Conservation (phyloP, 306 rosid species). For the Glycyrrhiza uralensis region DNA sequence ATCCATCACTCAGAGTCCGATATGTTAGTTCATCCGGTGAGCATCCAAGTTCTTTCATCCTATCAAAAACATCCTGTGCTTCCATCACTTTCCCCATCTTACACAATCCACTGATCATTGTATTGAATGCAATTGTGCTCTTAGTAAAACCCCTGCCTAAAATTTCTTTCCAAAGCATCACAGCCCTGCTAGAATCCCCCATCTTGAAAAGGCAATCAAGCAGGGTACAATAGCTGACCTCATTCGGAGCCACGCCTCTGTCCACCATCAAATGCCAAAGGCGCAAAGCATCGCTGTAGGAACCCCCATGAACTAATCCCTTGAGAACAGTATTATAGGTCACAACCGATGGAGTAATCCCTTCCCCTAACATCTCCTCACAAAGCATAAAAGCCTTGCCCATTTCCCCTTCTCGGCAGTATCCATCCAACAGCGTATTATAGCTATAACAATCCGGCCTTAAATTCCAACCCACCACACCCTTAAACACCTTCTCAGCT, state of each 20-base stretch:
- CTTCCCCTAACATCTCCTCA: conserved; percentile 49
- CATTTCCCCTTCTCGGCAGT: conserved; percentile 33
- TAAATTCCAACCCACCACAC: conserved; percentile 46
- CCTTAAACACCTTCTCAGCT: conserved; percentile 44
- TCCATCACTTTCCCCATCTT: conserved; percentile 68
- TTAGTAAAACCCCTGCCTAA: conserved; percentile 50
- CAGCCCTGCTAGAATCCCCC: conserved; percentile 51
- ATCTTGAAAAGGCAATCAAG: conserved; percentile 60
- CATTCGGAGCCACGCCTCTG: conserved; percentile 53
- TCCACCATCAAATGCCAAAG: conserved; percentile 58
- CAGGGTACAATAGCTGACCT: conserved; percentile 66
- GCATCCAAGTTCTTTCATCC: conserved; percentile 72
- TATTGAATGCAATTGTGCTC: conserved; percentile 55
- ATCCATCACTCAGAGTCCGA: conserved; percentile 59
- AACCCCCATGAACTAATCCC: conserved; percentile 46
- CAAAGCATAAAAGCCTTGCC: conserved; percentile 38
- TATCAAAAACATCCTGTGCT: conserved; percentile 52
- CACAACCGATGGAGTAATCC: conserved; percentile 49
- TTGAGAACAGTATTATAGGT: conserved; percentile 69
- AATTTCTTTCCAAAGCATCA: conserved; percentile 56
- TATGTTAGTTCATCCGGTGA: conserved; percentile 65
- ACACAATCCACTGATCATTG: conserved; percentile 66
- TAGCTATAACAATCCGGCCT: conserved; percentile 37
- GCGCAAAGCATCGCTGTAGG: conserved; percentile 44
- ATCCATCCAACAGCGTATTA: conserved; percentile 35